Evolutionary conservation across 2,329 filamentous ascomycete species (phyloP).

Genomic region (Verticillium alfalfae): DNA sequence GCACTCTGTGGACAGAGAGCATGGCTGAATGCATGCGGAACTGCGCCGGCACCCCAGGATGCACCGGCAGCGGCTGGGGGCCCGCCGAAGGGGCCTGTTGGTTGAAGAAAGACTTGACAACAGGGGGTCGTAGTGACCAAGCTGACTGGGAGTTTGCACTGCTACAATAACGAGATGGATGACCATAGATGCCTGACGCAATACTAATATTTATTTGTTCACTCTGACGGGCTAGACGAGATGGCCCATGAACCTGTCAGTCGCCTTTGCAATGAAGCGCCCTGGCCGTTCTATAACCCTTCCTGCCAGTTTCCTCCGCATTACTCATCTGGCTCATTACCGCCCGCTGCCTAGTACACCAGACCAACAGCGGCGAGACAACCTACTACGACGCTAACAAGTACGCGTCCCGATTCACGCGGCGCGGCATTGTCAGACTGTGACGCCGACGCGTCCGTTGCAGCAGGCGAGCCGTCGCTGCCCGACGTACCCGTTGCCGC

Average conservation of each 20-base stretch:
- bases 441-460: background rate
- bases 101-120: slow-evolving; percentile 32
- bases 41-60: slow-evolving; percentile 32
- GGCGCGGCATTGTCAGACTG: background rate
- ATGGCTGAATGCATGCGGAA: slow-evolving; percentile 38
- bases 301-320: background rate
- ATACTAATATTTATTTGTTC: background rate
- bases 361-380: background rate
- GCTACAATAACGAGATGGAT: slow-evolving; percentile 14
- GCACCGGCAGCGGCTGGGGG: slow-evolving; percentile 39
- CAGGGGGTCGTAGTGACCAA: slow-evolving; percentile 20
- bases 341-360: background rate
- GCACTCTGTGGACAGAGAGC: slow-evolving; percentile 26
- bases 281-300: background rate
- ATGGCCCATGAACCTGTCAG: too few species aligned
- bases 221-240: background rate
- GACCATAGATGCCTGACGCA: background rate
- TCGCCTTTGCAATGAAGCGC: too few species aligned
- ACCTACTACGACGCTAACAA: background rate
- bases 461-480: background rate
- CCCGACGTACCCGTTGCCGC: background rate
- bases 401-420: background rate
- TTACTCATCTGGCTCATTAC: background rate
- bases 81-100: slow-evolving; percentile 38
- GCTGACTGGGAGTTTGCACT: slow-evolving; percentile 38